Percentiles rank a stretch among this genome's conserved stretches.
Evolutionary conservation across 2,329 filamentous ascomycete genomes (phyloP).

Genomic region (Diaporthe amygdali): DNA sequence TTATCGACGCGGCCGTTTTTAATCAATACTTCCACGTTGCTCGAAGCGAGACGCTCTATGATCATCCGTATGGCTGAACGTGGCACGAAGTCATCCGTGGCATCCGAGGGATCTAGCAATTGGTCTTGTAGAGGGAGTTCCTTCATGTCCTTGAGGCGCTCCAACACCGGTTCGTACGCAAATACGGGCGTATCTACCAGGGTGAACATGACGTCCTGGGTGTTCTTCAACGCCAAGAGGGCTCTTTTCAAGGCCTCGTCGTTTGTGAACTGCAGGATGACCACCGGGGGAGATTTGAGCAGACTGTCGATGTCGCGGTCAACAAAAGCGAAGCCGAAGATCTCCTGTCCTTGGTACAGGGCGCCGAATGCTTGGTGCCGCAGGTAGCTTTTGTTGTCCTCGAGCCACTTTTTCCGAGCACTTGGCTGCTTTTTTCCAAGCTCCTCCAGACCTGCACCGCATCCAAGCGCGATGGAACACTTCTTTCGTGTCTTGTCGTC

Average conservation of each 20-base stretch:
- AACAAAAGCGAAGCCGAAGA: conserved; percentile 66
- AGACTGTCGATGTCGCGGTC: conserved; percentile 57
- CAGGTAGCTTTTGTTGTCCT: conserved; percentile 54
- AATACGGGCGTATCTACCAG: conserved; percentile 71
- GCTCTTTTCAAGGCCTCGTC: conserved; percentile 49
- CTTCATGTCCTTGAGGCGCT: conserved; percentile 59
- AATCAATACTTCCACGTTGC: not conserved
- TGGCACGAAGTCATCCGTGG: conserved; percentile 5
- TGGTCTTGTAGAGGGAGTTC: conserved; percentile 61
- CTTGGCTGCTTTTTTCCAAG: conserved; percentile 37
- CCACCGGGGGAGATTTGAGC: conserved; percentile 44
- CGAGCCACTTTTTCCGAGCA: conserved; percentile 50
- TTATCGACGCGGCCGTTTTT: not conserved
- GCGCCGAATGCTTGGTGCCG: conserved; percentile 68
- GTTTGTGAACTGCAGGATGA: conserved; percentile 59
- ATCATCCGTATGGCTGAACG: not conserved
- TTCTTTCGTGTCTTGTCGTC: conserved; percentile 34
- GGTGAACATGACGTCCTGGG: conserved; percentile 49
- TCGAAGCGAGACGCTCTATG: not conserved
- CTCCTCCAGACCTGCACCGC: conserved; percentile 48
- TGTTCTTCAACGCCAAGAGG: conserved; percentile 47
- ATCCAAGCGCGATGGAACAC: conserved; percentile 47
- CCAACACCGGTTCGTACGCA: conserved; percentile 70
- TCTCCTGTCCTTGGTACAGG: conserved; percentile 53
- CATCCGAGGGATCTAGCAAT: conserved; percentile 45